A percentile compares a stretch with the other conserved stretches of the same genome.
Evolutionary conservation across 225 moss, liverwort and hornwort genomes (phyloP).

Genomic region (Thuidium tamariscinum): DNA sequence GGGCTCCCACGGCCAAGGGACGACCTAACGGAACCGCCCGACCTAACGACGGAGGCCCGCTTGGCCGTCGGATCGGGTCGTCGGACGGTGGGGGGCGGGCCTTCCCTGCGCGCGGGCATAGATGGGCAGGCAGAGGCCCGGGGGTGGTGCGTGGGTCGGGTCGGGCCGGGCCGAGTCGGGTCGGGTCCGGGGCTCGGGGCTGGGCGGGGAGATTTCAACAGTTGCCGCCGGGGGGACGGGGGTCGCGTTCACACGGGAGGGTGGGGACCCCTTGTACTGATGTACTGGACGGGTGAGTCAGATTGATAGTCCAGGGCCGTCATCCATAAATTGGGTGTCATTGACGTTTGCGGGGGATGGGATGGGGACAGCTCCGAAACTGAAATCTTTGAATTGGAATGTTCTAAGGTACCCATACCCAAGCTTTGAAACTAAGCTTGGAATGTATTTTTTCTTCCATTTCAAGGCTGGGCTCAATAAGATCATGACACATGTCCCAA

Average conservation of each 20-base stretch:
- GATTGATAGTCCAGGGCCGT: neutral
- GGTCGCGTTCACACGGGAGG: neutral
- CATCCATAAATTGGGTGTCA: neutral
- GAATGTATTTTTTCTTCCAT: too few species aligned
- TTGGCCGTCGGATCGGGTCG: neutral
- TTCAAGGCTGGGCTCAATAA: too few species aligned
- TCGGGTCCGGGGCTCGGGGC: neutral
- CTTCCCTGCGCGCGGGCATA: neutral
- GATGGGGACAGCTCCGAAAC: neutral
- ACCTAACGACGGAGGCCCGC: neutral
- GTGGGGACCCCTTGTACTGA: too few species aligned
- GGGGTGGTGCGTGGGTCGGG: neutral
- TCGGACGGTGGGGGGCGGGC: neutral
- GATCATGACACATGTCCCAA: too few species aligned
- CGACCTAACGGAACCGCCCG: slow-evolving; percentile 5
- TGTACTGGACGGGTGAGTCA: neutral
- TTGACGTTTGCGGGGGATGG: neutral
- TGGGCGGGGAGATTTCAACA: slow-evolving; percentile 6
- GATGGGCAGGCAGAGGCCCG: neutral
- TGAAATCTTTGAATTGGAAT: neutral
- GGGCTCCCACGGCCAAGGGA: neutral
- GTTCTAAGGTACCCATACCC: too few species aligned
- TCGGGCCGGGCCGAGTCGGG: neutral
- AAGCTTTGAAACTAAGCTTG: too few species aligned
- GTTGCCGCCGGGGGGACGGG: neutral